Conservation (phyloP, 106 monocot species). For the Iris macrosiphon region DNA sequence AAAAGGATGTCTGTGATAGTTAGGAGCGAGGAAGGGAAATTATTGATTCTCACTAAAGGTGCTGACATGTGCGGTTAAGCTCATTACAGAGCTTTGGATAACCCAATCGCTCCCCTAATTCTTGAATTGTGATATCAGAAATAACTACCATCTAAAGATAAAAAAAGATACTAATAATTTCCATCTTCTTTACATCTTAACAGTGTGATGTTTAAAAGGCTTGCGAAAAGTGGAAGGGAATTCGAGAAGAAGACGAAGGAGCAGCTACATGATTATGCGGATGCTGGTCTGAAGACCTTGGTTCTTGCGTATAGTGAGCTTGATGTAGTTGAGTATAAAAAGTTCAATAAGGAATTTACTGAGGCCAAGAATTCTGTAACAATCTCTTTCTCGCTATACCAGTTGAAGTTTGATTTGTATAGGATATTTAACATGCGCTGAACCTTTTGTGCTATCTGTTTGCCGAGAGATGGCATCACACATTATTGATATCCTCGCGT, state of each 20-base stretch:
- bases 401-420: too few species aligned
- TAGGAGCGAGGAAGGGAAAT: slow-evolving; percentile 51
- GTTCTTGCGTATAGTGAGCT: slow-evolving; percentile 92
- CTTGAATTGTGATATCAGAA: too few species aligned
- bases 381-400: too few species aligned
- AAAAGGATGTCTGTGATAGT: slow-evolving; percentile 94
- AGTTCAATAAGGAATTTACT: slow-evolving; percentile 48
- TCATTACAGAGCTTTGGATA: too few species aligned
- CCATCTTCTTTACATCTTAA: slow-evolving; percentile 6
- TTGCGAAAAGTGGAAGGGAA: slow-evolving; percentile 39
- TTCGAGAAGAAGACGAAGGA: slow-evolving; percentile 64
- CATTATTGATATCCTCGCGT: too few species aligned
- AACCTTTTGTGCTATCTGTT: too few species aligned
- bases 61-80: slow-evolving; percentile 97
- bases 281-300: slow-evolving; percentile 86
- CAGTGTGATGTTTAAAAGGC: slow-evolving; percentile 92
- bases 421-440: too few species aligned
- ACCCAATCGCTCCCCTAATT: too few species aligned
- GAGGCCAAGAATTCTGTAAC: slow-evolving; percentile 71
- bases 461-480: too few species aligned
- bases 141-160: too few species aligned
- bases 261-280: slow-evolving; percentile 78
- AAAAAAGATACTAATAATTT: too few species aligned
- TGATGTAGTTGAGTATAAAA: slow-evolving; percentile 55
- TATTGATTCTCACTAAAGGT: slow-evolving; percentile 79